Base-by-base conservation (phyloP, 495 filamentous ascomycete genomes). In the Rhypophila decipiens region DNA sequence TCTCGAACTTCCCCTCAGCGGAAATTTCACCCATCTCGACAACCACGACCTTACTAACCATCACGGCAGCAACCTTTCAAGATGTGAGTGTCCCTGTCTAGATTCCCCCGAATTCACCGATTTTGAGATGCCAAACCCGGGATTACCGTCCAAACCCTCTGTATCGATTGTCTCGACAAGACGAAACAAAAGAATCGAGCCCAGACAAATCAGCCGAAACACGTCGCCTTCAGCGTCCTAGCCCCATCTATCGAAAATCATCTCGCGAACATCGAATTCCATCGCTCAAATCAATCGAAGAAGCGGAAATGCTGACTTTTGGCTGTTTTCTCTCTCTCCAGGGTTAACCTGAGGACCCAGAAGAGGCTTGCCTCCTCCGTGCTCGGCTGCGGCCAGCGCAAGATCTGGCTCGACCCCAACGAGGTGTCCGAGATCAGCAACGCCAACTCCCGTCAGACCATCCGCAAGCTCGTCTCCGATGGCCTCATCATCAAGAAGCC, bases 321-420 rank as follows among this genome's bases (percentile, higher is more conserved):
- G 61, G 73, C 59, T 39, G 41, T 56, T 43, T 52, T 31, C 42
- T 21, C 41, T 49, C 46, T 44, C 51, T 12, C n/a, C 69, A 98
- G 93, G 94, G 90, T 96, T 83, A 98, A 97, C 72, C 89, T 98
- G 70, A 84, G 85, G 72, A 98, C 93, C 66, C 93, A 99, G 82
- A 99, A 99, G 85, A 91, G 94, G 76, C 91, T 98, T 64, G 94
- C 93, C 68, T 88, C 93, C 67, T 88, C 90, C 72, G 93, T 98
- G 67, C 85, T 91, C 70, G 90, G 89, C 78, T 93, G 88, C 80
- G 93, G 93, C 72, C 86, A 97, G 85, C 86, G 90, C 82, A 97
- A 97, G 86, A 93, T 99, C 79, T 99, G 93, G 93, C 90, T 99
- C 70, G 93, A 99, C 78, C 93, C 93, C 72, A 97, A 94, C 75